phyloP scores from a whole-genome alignment of 257 asterid genomes.

The Striga asiatica region DNA sequence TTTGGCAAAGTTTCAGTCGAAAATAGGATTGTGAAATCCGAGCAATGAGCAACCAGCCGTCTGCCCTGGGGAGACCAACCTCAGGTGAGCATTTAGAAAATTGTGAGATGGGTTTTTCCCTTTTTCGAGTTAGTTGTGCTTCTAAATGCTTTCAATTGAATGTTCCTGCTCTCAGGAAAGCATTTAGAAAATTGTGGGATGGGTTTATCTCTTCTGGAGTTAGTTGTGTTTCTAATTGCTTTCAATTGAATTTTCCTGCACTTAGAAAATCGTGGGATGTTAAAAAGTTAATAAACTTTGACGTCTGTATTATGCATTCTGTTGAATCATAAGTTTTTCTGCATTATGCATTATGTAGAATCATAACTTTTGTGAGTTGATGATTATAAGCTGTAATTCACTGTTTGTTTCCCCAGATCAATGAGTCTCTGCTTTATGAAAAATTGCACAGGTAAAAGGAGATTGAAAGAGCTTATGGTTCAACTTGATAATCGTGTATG shows the following conservation, averaged over 20 bases:
- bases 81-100: slow-evolving; percentile 42
- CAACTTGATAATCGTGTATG: slow-evolving; percentile 66
- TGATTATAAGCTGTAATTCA: background rate
- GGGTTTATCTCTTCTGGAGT: too few relatives aligned
- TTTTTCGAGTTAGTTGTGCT: too few relatives aligned
- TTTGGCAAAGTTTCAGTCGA: slow-evolving; percentile 24
- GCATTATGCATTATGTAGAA: too few relatives aligned
- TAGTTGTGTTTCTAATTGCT: background rate
- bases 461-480: slow-evolving; percentile 65
- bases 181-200: too few relatives aligned
- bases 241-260: background rate
- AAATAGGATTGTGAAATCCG: slow-evolving; percentile 30
- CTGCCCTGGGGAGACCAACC: slow-evolving; percentile 45
- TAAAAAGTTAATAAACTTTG: too few relatives aligned
- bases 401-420: too few relatives aligned
- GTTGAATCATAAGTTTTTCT: background rate
- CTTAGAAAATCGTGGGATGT: background rate
- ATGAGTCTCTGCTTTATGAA: background rate
- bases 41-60: slow-evolving; percentile 51
- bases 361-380: too few relatives aligned
- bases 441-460: slow-evolving; percentile 54
- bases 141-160: too few relatives aligned
- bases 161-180: too few relatives aligned
- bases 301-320: background rate
- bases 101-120: too few relatives aligned